These are phyloP conservation scores for Penicillium vulpinum DNA, from an alignment of 2,329 filamentous ascomycete genomes.

Conservation along the genomic window DNA sequence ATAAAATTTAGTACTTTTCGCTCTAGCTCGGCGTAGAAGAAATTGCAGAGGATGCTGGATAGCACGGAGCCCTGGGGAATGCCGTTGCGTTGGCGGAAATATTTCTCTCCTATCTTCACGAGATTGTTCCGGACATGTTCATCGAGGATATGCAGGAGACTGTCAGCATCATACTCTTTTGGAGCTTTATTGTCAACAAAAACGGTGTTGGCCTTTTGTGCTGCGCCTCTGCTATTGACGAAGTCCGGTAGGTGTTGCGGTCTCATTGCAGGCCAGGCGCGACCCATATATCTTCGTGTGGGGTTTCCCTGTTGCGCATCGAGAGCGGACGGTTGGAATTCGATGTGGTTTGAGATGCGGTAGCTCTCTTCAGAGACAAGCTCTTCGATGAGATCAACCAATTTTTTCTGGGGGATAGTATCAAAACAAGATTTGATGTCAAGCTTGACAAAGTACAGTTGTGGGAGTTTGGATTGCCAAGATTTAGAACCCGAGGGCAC, in stretches of 20 bases:
- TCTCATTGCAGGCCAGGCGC: slow-evolving; percentile 50
- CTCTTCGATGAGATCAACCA: slow-evolving; percentile 65
- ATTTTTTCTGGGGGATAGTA: slow-evolving; percentile 79
- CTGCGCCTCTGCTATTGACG: slow-evolving; percentile 37
- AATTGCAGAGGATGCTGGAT: slow-evolving; percentile 85
- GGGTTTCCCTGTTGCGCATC: slow-evolving; percentile 26
- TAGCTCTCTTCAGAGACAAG: slow-evolving; percentile 64
- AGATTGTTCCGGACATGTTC: slow-evolving; percentile 84
- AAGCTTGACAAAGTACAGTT: slow-evolving; percentile 84
- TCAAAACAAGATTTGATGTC: slow-evolving; percentile 94
- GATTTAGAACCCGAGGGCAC: not conserved
- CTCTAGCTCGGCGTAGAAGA: slow-evolving; percentile 92
- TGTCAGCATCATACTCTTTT: slow-evolving; percentile 56
- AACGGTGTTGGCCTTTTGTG: slow-evolving; percentile 64
- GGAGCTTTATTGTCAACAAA: slow-evolving; percentile 71
- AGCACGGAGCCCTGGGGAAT: slow-evolving; percentile 93
- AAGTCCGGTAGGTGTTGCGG: slow-evolving; percentile 48
- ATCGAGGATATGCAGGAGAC: slow-evolving; percentile 68
- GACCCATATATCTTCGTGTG: slow-evolving; percentile 53
- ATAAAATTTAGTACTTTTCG: slow-evolving; percentile 68
- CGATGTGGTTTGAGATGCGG: slow-evolving; percentile 69
- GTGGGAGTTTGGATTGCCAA: slow-evolving; percentile 38
- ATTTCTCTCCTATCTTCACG: slow-evolving; percentile 83
- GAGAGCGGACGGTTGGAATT: slow-evolving; percentile 58
- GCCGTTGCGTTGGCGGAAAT: slow-evolving; percentile 81